Base-by-base conservation (phyloP, 2,329 filamentous ascomycete genomes). In the Thielaviopsis ethacetica region DNA sequence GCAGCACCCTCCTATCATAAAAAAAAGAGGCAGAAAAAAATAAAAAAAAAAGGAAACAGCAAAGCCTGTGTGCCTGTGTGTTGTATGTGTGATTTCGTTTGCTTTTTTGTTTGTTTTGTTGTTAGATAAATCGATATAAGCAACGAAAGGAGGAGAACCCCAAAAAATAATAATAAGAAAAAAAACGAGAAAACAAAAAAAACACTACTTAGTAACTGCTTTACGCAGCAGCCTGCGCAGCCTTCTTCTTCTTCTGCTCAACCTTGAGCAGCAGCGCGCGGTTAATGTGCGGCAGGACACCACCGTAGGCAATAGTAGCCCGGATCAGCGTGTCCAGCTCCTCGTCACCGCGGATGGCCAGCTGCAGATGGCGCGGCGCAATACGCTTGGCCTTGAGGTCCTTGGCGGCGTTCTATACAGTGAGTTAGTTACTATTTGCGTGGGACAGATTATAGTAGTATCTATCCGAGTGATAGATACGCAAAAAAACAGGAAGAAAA, bases 341-440 rank as follows among this genome's bases (percentile, higher is more conserved):
- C 76, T 98, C 93, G 73, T 98, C 93, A 69, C 93, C 93, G 68
- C 93, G 90, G 70, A 98, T 98, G 67, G 93, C 93, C 63, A 98
- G 87, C 74, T 98, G 93, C 64, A 98, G 77, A 73, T 98, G 93
- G 72, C 93, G 91, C 59, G 93, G 93, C 13, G 91, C 97, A 74
- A 98, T 98, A 75, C 93, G 93, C 84, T 97, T 98, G 76, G 97
- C 93, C 76, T 97, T 98, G 70, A 97, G 86, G 73, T 98, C 93
- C 81, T 97, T 97, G 73, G 93, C 93, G 58, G 93, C 93, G 72
- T 98, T 98, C 82, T 85, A 67, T 17, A 51, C n/a, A n/a, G n/a
- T n/a, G n/a, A n/a, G n/a, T n/a, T n/a, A n/a, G n/a, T n/a, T n/a
- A n/a, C n/a, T n/a, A n/a, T n/a, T n/a, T n/a, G n/a, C n/a, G n/a